Percentiles rank a stretch among this genome's conserved stretches.
These are phyloP conservation scores for Calonectria naviculata DNA, from an alignment of 2,329 filamentous ascomycete genomes.

Conservation along the genomic window DNA sequence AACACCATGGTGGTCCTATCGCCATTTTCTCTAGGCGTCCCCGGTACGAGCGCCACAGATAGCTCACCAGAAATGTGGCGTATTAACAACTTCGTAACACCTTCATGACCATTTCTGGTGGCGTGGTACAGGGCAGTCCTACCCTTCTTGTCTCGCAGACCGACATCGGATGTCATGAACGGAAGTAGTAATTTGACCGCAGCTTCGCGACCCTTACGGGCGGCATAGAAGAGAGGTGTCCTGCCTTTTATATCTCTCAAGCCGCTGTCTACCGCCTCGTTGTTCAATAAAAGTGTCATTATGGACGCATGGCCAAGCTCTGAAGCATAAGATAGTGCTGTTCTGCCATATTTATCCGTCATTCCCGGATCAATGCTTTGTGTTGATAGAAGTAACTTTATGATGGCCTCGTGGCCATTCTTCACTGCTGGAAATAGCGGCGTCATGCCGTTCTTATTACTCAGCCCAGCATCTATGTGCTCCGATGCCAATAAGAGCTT, in stretches of 20 bases:
- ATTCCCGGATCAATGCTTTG: neutral
- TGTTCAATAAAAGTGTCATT: constrained; percentile 11
- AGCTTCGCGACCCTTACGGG: neutral
- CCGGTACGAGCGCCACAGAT: too few species aligned
- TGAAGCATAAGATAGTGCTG: neutral
- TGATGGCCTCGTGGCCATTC: neutral
- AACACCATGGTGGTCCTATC: too few species aligned
- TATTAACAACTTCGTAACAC: neutral
- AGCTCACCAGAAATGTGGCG: neutral
- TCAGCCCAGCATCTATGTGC: neutral
- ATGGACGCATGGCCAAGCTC: neutral
- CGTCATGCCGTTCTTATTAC: neutral
- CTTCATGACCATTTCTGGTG: neutral
- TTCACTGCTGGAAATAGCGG: neutral
- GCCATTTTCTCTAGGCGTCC: too few species aligned
- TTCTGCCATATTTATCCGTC: neutral
- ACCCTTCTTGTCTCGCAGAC: neutral
- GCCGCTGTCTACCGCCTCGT: neutral
- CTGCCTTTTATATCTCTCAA: neutral
- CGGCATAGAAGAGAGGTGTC: neutral
- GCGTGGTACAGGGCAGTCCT: neutral
- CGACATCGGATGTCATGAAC: neutral
- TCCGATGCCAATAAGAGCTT: constrained; percentile 27
- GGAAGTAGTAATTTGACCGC: neutral
- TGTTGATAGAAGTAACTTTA: neutral